Evolutionary conservation across 805 yeast species (phyloP), one percentile per base, ranked within the genome.

Genomic region (Candida maris): DNA sequence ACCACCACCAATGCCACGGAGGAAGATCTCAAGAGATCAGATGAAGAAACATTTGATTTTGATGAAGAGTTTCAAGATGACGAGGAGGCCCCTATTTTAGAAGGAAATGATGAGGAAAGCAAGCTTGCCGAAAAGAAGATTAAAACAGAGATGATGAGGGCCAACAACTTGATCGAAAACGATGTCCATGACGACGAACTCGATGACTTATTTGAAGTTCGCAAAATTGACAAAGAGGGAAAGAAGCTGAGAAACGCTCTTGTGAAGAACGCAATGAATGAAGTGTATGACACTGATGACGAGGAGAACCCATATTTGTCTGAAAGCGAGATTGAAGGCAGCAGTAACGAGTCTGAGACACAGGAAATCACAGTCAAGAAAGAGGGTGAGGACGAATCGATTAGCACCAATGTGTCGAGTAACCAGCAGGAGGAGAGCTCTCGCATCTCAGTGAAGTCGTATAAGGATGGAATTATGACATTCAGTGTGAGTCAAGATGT

Each of bases 31-130:
- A 62, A 62, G 30, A 68, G 70, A 39, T 81, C 87, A 8, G 95
- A 87, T 39, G 87, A 85, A 46, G 97, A 89, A 46, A 97, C 88
- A 54, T 65, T 93, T 52, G 98, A 91, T 63, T 91, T 72, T 54
- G 97, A 93, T 49, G 97, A 93, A 59, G 97, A 89, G 59, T 93
- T 93, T 62, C 97, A 93, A 19, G 98, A 93, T 61, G 98, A 93
- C 59, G 98, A 93, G 65, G 98, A 91, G 59, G 97, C 97, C 2
- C 98, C 98, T 19, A 85, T 93, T 41, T 78, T 91, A 71, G 97
- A 91, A 54, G 96, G 96, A 31, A 79, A 89, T 43, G 97, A 91
- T 55, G 96, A 93, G 54, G 97, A 93, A 55, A 85, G 86, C 58
- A 88, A 84, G 58, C 84, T 87, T 44, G 84, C 88, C 34, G 96